Evolutionary conservation across 352 stramenopile genomes (phyloP), one percentile per base, ranked within the genome.

Genomic region (Plasmopara viticola): DNA sequence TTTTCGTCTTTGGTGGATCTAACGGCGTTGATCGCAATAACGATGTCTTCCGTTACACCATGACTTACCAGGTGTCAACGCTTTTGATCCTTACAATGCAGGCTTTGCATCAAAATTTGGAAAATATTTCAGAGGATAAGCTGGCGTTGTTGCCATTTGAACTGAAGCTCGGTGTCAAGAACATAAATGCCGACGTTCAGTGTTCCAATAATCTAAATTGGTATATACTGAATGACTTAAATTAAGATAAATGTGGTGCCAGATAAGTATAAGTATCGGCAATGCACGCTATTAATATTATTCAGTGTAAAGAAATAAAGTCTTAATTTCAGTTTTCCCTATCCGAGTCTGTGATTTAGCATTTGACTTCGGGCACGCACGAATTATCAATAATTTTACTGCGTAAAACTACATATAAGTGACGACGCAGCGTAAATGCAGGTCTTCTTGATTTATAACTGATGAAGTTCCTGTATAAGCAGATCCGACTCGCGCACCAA

Each of bases 361-460:
- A 88, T 47, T 93, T 80, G 2, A 81, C 84, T 69, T 94, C 84
- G 8, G 80, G 80, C 84, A 94, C 92, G 56, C 78, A 88, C 5
- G 84, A 80, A 43, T 78, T 91, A 64, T 90, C 79, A 39, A 91
- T 87, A 29, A 89, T 72, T 61, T 89, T 89, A 72, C 78, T 90
- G 56, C 10, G 56, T 29, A 50, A 50, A 14, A 59, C 5, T 9
- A 49, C n/a, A 25, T 15, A 60, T 60, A 49, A 31, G 39, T 33
- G 43, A 17, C 35, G 20, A 14, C 13, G 33, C 33, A 15, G 10
- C 0, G 34, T 28, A 17, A 33, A 45, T 18, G 41, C 33, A 48
- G 5, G 4, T n/a, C 46, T 12, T n/a, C n/a, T 25, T 39, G 25
- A 38, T 14, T 38, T 1, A 14, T 14, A 38, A 5, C 33, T 38